Evolutionary conservation across 345 rosid species (phyloP).

Genomic region (Lenwebbia sp.): DNA sequence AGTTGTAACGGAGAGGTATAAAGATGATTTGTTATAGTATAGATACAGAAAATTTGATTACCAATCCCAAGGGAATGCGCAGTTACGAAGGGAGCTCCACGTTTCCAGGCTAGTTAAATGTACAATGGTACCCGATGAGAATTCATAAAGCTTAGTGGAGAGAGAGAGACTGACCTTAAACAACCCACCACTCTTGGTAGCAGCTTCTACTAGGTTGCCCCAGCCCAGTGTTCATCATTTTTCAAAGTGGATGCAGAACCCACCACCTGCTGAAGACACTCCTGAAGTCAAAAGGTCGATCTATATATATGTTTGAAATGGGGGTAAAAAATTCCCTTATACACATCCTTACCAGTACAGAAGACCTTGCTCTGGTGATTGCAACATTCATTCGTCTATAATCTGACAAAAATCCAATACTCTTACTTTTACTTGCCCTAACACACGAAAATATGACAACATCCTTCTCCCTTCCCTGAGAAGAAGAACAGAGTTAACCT

Average conservation of each 20-base stretch:
- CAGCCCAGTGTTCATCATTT: no score
- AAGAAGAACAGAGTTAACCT: no score
- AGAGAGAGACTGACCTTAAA: no score
- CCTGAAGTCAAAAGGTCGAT: background rate
- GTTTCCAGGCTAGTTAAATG: background rate
- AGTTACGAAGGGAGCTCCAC: background rate
- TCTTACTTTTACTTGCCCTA: no score
- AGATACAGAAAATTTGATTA: background rate
- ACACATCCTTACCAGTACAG: slow-evolving; percentile 57
- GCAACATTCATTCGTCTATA: slow-evolving; percentile 94
- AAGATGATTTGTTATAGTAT: background rate
- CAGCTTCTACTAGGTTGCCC: no score
- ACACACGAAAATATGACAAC: no score
- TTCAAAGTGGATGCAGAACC: slow-evolving; percentile 75
- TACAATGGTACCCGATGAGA: no score
- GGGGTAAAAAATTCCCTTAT: background rate
- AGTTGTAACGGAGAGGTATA: background rate
- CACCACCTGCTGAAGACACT: slow-evolving; percentile 51
- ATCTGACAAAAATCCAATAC: no score
- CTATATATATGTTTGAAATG: no score
- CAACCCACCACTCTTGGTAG: no score
- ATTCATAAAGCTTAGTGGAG: no score
- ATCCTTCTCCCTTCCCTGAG: no score
- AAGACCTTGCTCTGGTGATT: slow-evolving; percentile 86
- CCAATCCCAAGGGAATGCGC: background rate